Base-by-base conservation (phyloP, 768 basidiomycete genomes). In the Neoboletus magnificus region DNA sequence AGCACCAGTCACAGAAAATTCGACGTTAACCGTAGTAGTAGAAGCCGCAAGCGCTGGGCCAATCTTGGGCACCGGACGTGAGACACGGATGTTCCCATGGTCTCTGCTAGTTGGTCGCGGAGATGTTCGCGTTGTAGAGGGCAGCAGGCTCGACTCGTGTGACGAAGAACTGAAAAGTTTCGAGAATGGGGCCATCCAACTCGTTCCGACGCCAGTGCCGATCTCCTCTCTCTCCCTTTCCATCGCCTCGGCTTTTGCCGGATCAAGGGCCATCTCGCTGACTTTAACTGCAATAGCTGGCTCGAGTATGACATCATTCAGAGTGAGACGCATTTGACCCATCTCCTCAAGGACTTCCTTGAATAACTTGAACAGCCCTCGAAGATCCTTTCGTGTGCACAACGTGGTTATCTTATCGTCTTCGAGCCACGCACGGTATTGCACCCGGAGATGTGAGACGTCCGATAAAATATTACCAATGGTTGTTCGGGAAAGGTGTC, bases 21-120 rank as follows among this genome's bases (percentile, higher is more conserved):
- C 95, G 53, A 99, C 96, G 55, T 94, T 97, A 62, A 98, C 95
- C 2, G 93, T 94, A 47, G 91, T 95, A 2, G 90, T 79, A 22
- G 91, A 91, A 11, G 97, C 92, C 12, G 89, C 86, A 30, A 93
- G 81, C 12, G 91, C 92, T 2, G 95, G 89, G 1, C 83, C 82
- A 27, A 89, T 79, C 69, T 98, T 98, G 2, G 88, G 91, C 23
- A 84, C 86, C 7, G 82, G 71, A 27, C 83, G 79, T n/a, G 73
- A 66, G n/a, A 65, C 56, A 0, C 68, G 69, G 4, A 50, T 51
- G 40, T 48, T 62, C 23, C 56, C 64, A 23, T 56, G 58, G n/a
- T 61, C 67, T 33, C 66, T 67, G 58, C 51, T 69, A 60, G 40
- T 57, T 50, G 56, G 69, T 59, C 30, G 69, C 48, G 32, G 70